These are phyloP conservation scores for Kazachstania viticola DNA, from an alignment of 805 yeast genomes.

Conservation along the genomic window DNA sequence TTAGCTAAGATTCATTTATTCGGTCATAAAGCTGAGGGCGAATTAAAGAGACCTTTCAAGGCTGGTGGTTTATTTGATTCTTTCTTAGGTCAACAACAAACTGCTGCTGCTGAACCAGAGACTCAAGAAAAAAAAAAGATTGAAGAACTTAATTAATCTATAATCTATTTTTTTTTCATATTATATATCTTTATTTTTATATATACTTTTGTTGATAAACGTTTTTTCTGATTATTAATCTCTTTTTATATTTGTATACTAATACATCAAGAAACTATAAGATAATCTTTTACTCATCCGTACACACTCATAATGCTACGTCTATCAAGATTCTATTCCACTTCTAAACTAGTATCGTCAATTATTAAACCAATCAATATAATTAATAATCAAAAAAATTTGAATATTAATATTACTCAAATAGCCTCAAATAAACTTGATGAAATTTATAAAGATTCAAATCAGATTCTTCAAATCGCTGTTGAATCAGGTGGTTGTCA, in stretches of 20 bases:
- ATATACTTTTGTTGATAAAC: neutral
- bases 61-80: constrained; percentile 69
- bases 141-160: constrained; percentile 4
- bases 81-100: constrained; percentile 2
- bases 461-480: constrained; percentile 46
- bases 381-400: constrained; percentile 11
- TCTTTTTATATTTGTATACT: too few species aligned
- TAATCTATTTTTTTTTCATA: neutral
- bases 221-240: neutral
- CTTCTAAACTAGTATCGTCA: neutral
- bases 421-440: constrained; percentile 15
- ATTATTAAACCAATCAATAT: constrained; percentile 12
- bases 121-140: constrained; percentile 4
- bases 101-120: neutral
- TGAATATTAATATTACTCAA: constrained; percentile 11
- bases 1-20: constrained; percentile 83
- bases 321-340: too few species aligned
- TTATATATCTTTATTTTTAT: neutral
- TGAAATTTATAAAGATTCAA: constrained; percentile 11
- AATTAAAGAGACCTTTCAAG: constrained; percentile 93
- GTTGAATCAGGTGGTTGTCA: constrained; percentile 98
- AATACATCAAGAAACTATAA: too few species aligned
- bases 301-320: too few species aligned
- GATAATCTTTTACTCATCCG: too few species aligned
- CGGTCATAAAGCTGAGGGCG: constrained; percentile 75